Percentiles rank a stretch among this genome's conserved stretches.
Evolutionary conservation across 208 protist genomes (phyloP).

Genomic region (Trypanosoma avium): DNA sequence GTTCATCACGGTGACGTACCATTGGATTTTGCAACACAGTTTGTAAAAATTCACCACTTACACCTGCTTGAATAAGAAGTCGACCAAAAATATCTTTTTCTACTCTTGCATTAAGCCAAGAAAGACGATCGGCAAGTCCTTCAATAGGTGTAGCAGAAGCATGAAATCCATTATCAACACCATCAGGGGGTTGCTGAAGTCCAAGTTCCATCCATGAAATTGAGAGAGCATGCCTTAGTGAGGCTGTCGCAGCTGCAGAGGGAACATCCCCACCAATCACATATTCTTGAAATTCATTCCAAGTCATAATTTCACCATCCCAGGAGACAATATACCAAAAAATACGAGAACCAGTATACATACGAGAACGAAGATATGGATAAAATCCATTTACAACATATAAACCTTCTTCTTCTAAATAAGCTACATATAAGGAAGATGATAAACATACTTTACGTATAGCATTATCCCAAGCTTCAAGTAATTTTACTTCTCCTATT

Average conservation of each 20-base stretch:
- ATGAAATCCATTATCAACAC: constrained; percentile 77
- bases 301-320: constrained; percentile 52
- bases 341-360: constrained; percentile 46
- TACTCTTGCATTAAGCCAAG: constrained; percentile 54
- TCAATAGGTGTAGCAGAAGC: constrained; percentile 71
- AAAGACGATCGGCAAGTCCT: constrained; percentile 75
- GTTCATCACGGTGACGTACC: constrained; percentile 37
- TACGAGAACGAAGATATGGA: constrained; percentile 51
- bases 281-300: constrained; percentile 46
- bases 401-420: constrained; percentile 59
- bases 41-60: constrained; percentile 42
- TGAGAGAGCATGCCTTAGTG: constrained; percentile 55
- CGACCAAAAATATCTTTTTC: constrained; percentile 71
- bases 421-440: constrained; percentile 61
- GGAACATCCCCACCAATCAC: constrained; percentile 77
- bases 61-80: constrained; percentile 56
- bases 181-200: constrained; percentile 53
- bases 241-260: constrained; percentile 26
- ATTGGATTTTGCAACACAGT: constrained; percentile 47
- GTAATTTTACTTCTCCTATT: constrained; percentile 40
- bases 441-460: constrained; percentile 62
- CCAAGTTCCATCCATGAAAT: constrained; percentile 61
- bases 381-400: constrained; percentile 87
- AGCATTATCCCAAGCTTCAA: constrained; percentile 46
- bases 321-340: constrained; percentile 73